Conservation (phyloP, 148 eudicot species). For the Heliamphora exappendiculata region DNA sequence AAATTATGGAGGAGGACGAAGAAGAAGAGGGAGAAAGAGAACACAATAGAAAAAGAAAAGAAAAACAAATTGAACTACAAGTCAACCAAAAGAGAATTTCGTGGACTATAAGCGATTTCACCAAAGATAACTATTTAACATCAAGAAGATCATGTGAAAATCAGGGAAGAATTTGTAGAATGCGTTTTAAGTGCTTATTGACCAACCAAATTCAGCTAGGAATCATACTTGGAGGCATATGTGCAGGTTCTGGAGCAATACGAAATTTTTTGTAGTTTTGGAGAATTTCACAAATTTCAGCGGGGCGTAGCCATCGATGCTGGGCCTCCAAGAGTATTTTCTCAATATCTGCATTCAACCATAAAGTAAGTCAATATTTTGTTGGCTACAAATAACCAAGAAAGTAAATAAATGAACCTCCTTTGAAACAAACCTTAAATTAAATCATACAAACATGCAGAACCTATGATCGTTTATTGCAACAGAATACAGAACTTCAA, state of each 20-base stretch:
- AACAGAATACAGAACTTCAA: too few species aligned
- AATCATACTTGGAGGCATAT: slow-evolving; percentile 58
- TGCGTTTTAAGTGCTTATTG: neutral
- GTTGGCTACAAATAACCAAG: neutral
- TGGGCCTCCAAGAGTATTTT: slow-evolving; percentile 66
- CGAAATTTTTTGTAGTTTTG: slow-evolving; percentile 44
- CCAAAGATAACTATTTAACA: neutral
- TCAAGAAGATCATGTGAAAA: neutral
- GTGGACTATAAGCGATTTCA: neutral
- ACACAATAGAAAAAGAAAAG: neutral
- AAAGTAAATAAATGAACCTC: too few species aligned
- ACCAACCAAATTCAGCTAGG: neutral
- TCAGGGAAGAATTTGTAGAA: neutral
- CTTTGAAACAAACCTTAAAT: too few species aligned
- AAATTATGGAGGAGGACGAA: neutral
- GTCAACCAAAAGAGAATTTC: neutral
- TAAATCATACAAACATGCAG: too few species aligned
- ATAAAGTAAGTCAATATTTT: slow-evolving; percentile 9
- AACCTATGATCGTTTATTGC: too few species aligned
- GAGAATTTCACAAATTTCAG: slow-evolving; percentile 78
- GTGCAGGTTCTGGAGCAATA: slow-evolving; percentile 62
- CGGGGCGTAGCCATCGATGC: slow-evolving; percentile 79
- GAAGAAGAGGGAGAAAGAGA: neutral
- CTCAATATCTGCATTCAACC: slow-evolving; percentile 49
- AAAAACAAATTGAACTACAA: neutral